A percentile compares a stretch with the other conserved stretches of the same genome.
phyloP scores from a whole-genome alignment of 2,329 filamentous ascomycete genomes.

The Spiromastix sp. region DNA sequence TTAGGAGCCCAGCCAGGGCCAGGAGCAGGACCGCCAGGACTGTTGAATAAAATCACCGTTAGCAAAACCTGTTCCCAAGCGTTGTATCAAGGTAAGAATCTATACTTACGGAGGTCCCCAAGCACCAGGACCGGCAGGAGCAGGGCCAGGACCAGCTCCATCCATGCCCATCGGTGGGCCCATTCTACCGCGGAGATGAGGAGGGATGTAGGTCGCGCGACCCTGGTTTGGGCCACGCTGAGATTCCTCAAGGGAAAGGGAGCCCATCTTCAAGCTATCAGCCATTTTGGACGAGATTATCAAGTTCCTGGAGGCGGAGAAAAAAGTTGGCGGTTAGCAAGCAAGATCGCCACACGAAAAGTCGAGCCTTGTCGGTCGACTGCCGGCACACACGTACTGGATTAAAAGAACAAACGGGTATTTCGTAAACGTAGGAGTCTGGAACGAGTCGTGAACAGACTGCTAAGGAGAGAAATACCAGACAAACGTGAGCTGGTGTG shows the following conservation, averaged over 20 bases:
- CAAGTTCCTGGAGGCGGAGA: background rate
- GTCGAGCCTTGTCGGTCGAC: too few relatives aligned
- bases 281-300: conserved; percentile 29
- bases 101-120: conserved; percentile 22
- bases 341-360: too few relatives aligned
- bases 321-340: too few relatives aligned
- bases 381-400: background rate
- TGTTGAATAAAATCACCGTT: conserved; percentile 37
- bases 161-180: conserved; percentile 23
- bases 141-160: conserved; percentile 23
- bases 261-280: conserved; percentile 47
- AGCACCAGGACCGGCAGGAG: conserved; percentile 22
- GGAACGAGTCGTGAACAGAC: conserved; percentile 8
- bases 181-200: conserved; percentile 45
- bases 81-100: conserved; percentile 3
- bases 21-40: conserved; percentile 18
- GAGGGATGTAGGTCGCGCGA: conserved; percentile 56
- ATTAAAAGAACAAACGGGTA: background rate
- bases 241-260: conserved; percentile 50
- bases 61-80: conserved; percentile 4
- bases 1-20: conserved; percentile 39
- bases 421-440: conserved; percentile 2
- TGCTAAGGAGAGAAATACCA: conserved; percentile 19
- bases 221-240: conserved; percentile 46
- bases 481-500: conserved; percentile 14